Conservation (phyloP, 495 filamentous ascomycete genomes). For the Pseudotulostoma volvatum region DNA sequence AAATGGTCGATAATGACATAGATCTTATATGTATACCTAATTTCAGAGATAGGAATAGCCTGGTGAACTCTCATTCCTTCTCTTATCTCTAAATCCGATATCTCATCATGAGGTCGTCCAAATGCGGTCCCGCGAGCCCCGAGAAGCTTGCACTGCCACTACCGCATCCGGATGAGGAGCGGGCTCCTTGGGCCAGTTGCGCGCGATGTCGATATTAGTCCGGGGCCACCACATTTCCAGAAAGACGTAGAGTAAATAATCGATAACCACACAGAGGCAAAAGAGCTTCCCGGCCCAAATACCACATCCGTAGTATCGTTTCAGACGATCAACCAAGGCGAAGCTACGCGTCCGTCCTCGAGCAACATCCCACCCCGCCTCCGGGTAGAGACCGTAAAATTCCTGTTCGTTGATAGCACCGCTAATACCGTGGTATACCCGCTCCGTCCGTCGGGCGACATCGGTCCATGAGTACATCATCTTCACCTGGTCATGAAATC, state of each 20-base stretch:
- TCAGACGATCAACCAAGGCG: constrained; percentile 82
- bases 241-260: constrained; percentile 75
- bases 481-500: constrained; percentile 92
- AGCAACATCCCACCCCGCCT: constrained; percentile 46
- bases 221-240: constrained; percentile 78
- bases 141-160: constrained; percentile 1
- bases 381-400: constrained; percentile 64
- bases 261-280: constrained; percentile 83
- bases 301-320: constrained; percentile 97
- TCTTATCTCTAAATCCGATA: too few species aligned
- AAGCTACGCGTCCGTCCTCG: constrained; percentile 68
- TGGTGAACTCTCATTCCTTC: background rate
- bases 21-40: background rate
- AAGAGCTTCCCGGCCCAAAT: constrained; percentile 98
- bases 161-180: constrained; percentile 5
- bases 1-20: background rate
- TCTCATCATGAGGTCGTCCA: constrained; percentile 2
- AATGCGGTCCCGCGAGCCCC: constrained; percentile 3
- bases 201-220: constrained; percentile 69
- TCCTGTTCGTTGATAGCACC: constrained; percentile 70
- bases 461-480: constrained; percentile 98
- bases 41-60: background rate
- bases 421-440: constrained; percentile 84
- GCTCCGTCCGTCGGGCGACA: constrained; percentile 78
- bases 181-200: constrained; percentile 75